phyloP scores from a whole-genome alignment of 495 filamentous ascomycete genomes.

The Xylaria bambusicola region DNA sequence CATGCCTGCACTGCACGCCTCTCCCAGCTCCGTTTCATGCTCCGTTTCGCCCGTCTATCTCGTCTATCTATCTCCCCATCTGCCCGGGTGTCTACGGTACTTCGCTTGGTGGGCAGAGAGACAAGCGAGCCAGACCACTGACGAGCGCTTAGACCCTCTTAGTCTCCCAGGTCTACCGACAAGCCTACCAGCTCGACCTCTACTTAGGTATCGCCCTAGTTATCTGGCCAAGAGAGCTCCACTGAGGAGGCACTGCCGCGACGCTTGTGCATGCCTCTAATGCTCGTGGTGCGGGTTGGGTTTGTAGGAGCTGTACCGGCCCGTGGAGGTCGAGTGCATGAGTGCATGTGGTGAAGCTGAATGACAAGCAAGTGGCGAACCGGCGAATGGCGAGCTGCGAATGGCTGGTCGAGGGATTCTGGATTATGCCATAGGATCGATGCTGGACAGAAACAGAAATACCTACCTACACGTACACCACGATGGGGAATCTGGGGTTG shows the following conservation, averaged over 20 bases:
- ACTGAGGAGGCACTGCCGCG: conserved; percentile 1
- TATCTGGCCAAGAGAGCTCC: conserved; percentile 1
- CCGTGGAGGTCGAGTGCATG: background rate
- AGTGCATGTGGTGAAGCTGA: conserved; percentile 14
- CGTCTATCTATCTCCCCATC: background rate
- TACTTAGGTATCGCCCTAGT: background rate
- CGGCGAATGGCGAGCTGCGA: background rate
- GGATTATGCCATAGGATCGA: background rate
- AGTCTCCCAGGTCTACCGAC: too few relatives aligned
- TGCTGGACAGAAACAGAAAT: background rate
- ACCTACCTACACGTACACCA: background rate
- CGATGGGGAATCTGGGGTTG: conserved; percentile 10
- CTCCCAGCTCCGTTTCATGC: background rate
- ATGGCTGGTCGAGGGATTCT: background rate
- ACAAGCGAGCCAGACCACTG: too few relatives aligned
- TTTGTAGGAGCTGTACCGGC: conserved; percentile 2
- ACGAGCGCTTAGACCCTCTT: too few relatives aligned
- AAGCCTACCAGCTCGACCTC: too few relatives aligned
- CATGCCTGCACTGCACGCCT: too few relatives aligned
- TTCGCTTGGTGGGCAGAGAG: too few relatives aligned
- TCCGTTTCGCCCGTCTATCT: background rate
- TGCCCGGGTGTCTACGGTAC: background rate
- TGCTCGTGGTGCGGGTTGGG: too few relatives aligned
- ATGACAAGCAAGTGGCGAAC: background rate
- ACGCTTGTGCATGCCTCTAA: background rate